These are phyloP conservation scores for Colletotrichum brevisporum DNA, from an alignment of 2,329 filamentous ascomycete species.

Conservation along the genomic window DNA sequence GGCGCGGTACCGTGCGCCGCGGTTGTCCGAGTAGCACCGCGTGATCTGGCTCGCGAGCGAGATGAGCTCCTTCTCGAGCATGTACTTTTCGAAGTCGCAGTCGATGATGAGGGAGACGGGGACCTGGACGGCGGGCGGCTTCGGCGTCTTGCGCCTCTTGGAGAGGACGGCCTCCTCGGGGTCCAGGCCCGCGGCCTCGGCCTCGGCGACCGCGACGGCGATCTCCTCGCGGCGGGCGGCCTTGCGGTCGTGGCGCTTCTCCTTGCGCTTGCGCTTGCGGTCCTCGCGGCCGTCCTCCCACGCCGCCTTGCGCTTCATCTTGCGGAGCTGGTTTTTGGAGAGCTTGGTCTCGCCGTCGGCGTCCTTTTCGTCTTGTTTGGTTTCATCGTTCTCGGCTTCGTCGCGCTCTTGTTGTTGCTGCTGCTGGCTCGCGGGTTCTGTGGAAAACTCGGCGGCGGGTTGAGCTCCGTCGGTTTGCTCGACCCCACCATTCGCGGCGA, in stretches of 20 bases:
- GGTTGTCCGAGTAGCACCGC: constrained; percentile 90
- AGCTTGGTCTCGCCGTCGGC: constrained; percentile 54
- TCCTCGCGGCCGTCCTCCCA: constrained; percentile 82
- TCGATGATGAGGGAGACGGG: constrained; percentile 89
- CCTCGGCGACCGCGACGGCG: constrained; percentile 63
- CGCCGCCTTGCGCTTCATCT: constrained; percentile 76
- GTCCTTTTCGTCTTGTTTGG: not conserved
- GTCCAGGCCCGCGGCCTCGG: constrained; percentile 58
- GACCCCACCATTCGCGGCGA: not conserved
- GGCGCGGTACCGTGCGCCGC: constrained; percentile 74
- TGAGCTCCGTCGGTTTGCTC: constrained; percentile 7
- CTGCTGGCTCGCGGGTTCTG: not conserved
- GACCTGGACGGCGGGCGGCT: constrained; percentile 64
- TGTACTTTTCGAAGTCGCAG: constrained; percentile 91
- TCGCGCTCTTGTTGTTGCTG: constrained; percentile 1
- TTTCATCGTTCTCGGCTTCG: constrained; percentile 1
- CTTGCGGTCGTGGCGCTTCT: constrained; percentile 65
- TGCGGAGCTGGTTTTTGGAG: constrained; percentile 91
- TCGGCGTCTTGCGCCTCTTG: constrained; percentile 50
- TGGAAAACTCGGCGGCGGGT: constrained; percentile 2
- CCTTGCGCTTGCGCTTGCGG: constrained; percentile 67
- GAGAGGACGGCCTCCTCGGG: constrained; percentile 48
- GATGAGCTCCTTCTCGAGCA: constrained; percentile 88
- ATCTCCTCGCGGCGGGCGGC: constrained; percentile 65
- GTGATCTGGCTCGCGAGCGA: constrained; percentile 89